Evolutionary conservation across 2,329 filamentous ascomycete genomes (phyloP), one percentile per base, ranked within the genome.

Genomic region (Claviceps sp.): DNA sequence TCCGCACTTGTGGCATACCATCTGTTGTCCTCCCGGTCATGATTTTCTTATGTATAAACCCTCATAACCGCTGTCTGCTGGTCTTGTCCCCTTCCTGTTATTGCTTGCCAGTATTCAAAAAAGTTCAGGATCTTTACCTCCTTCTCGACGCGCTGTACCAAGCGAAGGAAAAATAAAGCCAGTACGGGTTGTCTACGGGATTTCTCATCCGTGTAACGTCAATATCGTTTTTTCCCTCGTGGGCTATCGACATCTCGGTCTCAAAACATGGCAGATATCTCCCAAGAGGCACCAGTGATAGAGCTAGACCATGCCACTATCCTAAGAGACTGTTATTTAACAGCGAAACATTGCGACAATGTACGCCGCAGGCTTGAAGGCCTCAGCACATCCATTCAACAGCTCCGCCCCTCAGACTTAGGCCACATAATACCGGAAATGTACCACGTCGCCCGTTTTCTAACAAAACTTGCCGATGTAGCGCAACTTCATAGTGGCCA

Each of bases 401-500:
- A 74, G 43, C 58, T 24, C 24, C 24, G 24, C 24, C 5, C 24
- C 24, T 24, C 24, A 24, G 24, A 24, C 24, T 63, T 3, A 70
- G 71, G 55, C 70, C 73, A 43, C 65, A 64, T 79, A 7, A 70
- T 75, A 37, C 68, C 72, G 37, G 73, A 75, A 58, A 71, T 79
- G 46, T 65, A 67, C 24, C 60, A 56, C 5, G 70, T 72, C 4
- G 67, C 69, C 51, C 64, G 67, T 38, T 62, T 74, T 16, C 72
- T 83, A 8, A 72, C 76, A 42, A 73, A 78, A 50, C 65, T 83
- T 16, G 74, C 74, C 46, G 76, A 81, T 54, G 68, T 73, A 40
- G 75, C 76, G 24, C 74, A 76, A 49, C 63, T 77, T 26, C 72
- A 81, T 58, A 63, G 70, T 50, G 61, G 67, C 24, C 72, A 77